phyloP scores from a whole-genome alignment of 768 basidiomycete species.

The Tulasnella sp. region DNA sequence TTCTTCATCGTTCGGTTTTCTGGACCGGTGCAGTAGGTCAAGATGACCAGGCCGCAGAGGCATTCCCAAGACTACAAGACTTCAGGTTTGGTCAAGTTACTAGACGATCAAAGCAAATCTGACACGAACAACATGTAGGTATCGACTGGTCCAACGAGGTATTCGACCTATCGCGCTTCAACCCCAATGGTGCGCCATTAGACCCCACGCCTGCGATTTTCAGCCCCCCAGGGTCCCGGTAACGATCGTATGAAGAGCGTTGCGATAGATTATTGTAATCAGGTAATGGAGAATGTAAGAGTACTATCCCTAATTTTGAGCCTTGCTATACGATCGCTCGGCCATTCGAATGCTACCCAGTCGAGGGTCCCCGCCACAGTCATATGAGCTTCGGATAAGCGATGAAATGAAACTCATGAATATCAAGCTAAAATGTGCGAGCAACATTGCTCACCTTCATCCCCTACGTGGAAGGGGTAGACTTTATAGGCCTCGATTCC shows the following conservation, averaged over 20 bases:
- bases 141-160: conserved; percentile 64
- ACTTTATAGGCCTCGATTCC: conserved; percentile 89
- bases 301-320: conserved; percentile 80
- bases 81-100: neutral
- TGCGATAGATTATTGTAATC: neutral
- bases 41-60: conserved; percentile 50
- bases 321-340: conserved; percentile 77
- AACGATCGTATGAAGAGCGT: neutral
- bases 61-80: conserved; percentile 60
- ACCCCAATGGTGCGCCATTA: conserved; percentile 71
- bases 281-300: conserved; percentile 81
- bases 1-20: conserved; percentile 49
- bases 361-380: conserved; percentile 67
- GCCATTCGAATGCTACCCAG: conserved; percentile 82
- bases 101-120: neutral
- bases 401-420: neutral
- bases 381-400: conserved; percentile 52
- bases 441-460: conserved; percentile 62
- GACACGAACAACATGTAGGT: conserved; percentile 39
- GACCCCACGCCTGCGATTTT: conserved; percentile 61
- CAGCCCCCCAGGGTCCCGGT: conserved; percentile 12
- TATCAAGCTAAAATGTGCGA: neutral
- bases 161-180: conserved; percentile 64
- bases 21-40: conserved; percentile 60
- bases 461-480: conserved; percentile 80